Evolutionary conservation across 1,139 yeast species (phyloP), one percentile per base, ranked within the genome.

Genomic region (Candida glucosophila): DNA sequence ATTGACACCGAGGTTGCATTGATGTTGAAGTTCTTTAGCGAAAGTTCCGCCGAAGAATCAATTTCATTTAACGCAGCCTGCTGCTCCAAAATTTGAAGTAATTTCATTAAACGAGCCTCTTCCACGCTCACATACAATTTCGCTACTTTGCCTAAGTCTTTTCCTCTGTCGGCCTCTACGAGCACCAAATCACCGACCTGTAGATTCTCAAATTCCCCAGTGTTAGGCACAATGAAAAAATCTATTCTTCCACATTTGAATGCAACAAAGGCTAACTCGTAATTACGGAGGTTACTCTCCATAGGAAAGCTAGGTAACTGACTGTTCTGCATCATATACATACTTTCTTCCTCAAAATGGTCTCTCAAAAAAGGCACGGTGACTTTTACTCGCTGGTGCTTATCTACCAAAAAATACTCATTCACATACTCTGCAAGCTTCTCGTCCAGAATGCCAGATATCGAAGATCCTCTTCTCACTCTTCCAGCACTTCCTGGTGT

Each of bases 91-190:
- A 59, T 63, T 39, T 71, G 77, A 29, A 70, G 55, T 41, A 68
- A 55, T 37, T 71, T 70, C 45, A 71, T 47, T 30, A 73, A 47
- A 38, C 79, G 43, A 17, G 69, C 69, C 44, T 82, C 78, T 37
- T 82, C 88, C 21, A 77, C 58, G 3, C 77, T 61, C 15, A 88
- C 71, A 33, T 70, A 65, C 35, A 81, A 65, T 37, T 74, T 76
- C 17, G 77, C 70, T 22, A 90, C 74, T 42, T 76, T 73, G 14
- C 96, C 97, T 36, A 90, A 58, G 55, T 90, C 98, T 27, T 81
- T 67, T 21, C 98, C 98, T 26, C 98, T 67, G 49, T 90, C 98
- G n/a, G 97, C 98, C 50, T 90, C 97, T 19, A 88, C 95, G 38
- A 88, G 77, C 9, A 90, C 95, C 46, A 86, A 67, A 48, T 86